Conservation (phyloP, 768 basidiomycete species). For the Tulasnella sp. region DNA sequence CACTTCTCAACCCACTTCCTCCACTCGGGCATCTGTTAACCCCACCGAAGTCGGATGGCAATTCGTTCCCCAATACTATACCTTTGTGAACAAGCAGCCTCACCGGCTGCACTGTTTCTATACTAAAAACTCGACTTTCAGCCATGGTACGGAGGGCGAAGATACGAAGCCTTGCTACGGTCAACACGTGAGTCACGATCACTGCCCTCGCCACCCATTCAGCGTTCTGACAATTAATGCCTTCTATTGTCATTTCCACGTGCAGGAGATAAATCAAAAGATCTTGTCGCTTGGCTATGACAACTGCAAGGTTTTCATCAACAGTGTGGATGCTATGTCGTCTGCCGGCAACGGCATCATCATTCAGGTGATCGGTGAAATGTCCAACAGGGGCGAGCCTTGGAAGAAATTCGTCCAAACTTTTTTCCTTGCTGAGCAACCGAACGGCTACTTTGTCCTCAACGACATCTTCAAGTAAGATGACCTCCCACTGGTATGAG, state of each 20-base stretch:
- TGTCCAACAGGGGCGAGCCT: constrained; percentile 81
- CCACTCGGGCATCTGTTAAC: constrained; percentile 18
- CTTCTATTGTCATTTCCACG: background rate
- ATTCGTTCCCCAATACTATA: constrained; percentile 99
- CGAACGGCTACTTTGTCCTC: constrained; percentile 97
- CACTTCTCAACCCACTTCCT: too few species aligned
- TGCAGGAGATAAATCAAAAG: constrained; percentile 91
- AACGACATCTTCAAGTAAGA: constrained; percentile 91
- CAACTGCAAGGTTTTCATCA: constrained; percentile 98
- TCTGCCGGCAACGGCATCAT: constrained; percentile 92
- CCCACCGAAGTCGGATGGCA: constrained; percentile 94
- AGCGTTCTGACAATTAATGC: too few species aligned
- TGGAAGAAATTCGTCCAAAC: constrained; percentile 99
- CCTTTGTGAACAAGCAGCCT: constrained; percentile 96
- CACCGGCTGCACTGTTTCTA: constrained; percentile 97
- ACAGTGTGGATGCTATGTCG: constrained; percentile 95
- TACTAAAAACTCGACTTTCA: constrained; percentile 93
- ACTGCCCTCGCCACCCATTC: constrained; percentile 2
- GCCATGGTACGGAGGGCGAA: constrained; percentile 96
- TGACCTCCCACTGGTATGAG: background rate
- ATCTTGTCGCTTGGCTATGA: constrained; percentile 89
- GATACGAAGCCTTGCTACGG: constrained; percentile 80
- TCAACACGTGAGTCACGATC: constrained; percentile 65
- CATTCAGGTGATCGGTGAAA: constrained; percentile 98
- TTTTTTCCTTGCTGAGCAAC: constrained; percentile 98